Evolutionary conservation across 1,139 yeast species (phyloP), one percentile per base, ranked within the genome.

Genomic region (Debaryomyces robertsiae): DNA sequence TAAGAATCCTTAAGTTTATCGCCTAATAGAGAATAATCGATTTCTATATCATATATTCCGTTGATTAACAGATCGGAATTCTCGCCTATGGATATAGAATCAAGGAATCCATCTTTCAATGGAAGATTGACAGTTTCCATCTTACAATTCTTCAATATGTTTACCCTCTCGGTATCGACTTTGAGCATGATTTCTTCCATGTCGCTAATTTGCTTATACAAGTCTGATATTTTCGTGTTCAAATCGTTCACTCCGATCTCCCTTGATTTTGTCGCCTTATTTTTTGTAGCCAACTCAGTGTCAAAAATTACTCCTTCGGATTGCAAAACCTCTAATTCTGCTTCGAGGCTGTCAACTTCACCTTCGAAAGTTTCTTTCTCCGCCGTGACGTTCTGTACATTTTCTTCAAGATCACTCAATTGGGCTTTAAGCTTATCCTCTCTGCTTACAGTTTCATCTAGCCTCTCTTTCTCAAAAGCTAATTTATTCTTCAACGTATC

Each of bases 81-180:
- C n/a, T 66, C 73, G 23, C 63, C 61, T 60, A 65, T 38, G 73
- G 88, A 47, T 73, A 73, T 50, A 54, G 76, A 48, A 63, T 82
- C 62, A 73, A 69, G 40, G 66, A 74, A 55, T 0, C 94, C 93
- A 27, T 77, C 77, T 6, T 59, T 51, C 30, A 89, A 63, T 1
- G 96, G 96, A 11, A 91, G 54, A 9, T 71, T 69, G 11, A 85
- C 71, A 47, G 79, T 84, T 41, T 86, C 88, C 46, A 91, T 75
- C 53, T 86, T 87, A 61, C 96, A 87, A 47, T 80, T 81, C 49
- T 84, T 81, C 47, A 90, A 68, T 18, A 81, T 66, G 48, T 79
- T 77, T 4, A 81, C 69, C 49, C 86, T 76, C 40, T 82, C 86
- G 16, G 81, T 61, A 45, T 76, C 81, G 4, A 72, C 59, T 46